Conservation (phyloP, 2,329 filamentous ascomycete species). For the Emericellopsis atlantica region DNA sequence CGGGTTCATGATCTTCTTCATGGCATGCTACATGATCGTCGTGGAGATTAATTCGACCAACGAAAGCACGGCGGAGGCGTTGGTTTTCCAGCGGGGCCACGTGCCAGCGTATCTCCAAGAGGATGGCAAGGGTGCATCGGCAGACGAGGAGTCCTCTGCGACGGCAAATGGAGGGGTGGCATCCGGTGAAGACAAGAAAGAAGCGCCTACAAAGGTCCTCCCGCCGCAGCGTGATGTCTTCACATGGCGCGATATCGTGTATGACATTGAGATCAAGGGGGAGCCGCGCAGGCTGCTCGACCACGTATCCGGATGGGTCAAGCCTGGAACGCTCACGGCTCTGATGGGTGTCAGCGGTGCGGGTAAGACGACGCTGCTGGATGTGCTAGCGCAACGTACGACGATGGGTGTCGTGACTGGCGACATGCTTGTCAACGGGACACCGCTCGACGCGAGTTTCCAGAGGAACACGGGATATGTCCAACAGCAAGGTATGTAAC, state of each 20-base stretch:
- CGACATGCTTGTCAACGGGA: constrained; percentile 53
- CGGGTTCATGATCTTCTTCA: constrained; percentile 52
- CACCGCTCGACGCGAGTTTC: constrained; percentile 40
- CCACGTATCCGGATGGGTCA: constrained; percentile 77
- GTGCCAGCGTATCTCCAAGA: constrained; percentile 27
- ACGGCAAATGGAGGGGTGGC: constrained; percentile 1
- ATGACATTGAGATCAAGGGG: constrained; percentile 58
- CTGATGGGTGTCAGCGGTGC: constrained; percentile 51
- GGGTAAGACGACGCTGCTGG: constrained; percentile 29
- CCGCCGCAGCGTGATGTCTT: constrained; percentile 47
- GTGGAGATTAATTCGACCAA: constrained; percentile 53
- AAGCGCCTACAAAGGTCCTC: constrained; percentile 13
- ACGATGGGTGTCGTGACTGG: constrained; percentile 52
- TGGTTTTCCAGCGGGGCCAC: constrained; percentile 51
- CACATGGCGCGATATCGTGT: constrained; percentile 53
- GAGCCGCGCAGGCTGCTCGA: constrained; percentile 62
- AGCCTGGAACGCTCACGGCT: constrained; percentile 76
- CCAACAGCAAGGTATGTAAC: constrained; percentile 43
- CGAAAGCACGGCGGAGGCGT: constrained; percentile 49
- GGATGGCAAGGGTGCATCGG: constrained; percentile 11
- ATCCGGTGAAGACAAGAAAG: background rate
- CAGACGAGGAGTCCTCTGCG: constrained; percentile 11
- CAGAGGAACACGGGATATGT: constrained; percentile 56
- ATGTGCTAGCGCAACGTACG: constrained; percentile 32
- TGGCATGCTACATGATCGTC: constrained; percentile 47